Evolutionary conservation across 495 filamentous ascomycete genomes (phyloP), one percentile per base, ranked within the genome.

Genomic region (Penicillium egyptiacum): DNA sequence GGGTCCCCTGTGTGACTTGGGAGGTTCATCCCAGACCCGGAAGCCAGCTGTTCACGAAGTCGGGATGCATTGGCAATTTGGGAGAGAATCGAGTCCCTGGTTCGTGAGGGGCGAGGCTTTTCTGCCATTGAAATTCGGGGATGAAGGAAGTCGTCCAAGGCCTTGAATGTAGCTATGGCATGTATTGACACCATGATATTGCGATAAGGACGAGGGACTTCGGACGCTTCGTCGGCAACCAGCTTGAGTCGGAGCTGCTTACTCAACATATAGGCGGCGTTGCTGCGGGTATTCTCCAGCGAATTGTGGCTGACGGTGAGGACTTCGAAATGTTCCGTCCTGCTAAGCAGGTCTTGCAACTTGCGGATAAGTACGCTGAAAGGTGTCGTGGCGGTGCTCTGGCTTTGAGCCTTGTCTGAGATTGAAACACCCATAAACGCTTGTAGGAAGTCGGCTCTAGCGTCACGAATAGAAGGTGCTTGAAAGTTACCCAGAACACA

Each of bases 181-280:
- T 99, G 95, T 58, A 99, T 98, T 5, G 91, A 93, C 16, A 99
- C 93, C 87, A 96, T 96, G 59, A 98, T 91, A 57, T 92, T 96
- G 31, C 88, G 84, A 63, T 93, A 98, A 14, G 85, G 75, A 22
- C 83, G 80, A 23, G 92, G 93, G 48, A 98, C 91, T 26, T 95
- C 88, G 0, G 90, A 90, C 37, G 90, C 88, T 1, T 97, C 94
- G 55, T 96, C 92, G 1, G 94, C 92, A 22, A 92, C 83, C 10
- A 99, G 77, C 66, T 90, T 92, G 16, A 99, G 82, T 25, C 92
- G 86, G 25, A 99, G 83, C 64, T 99, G 95, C 68, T 98, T 99
- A 8, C 91, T 91, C 14, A 99, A 81, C 94, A 98, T 96, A 3
- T 92, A 93, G 4, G 92, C 85, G 6, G 92, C 90, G 65, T 91